Conservation (phyloP, 164 flowering plant genomes). For the Annona squamosa region DNA sequence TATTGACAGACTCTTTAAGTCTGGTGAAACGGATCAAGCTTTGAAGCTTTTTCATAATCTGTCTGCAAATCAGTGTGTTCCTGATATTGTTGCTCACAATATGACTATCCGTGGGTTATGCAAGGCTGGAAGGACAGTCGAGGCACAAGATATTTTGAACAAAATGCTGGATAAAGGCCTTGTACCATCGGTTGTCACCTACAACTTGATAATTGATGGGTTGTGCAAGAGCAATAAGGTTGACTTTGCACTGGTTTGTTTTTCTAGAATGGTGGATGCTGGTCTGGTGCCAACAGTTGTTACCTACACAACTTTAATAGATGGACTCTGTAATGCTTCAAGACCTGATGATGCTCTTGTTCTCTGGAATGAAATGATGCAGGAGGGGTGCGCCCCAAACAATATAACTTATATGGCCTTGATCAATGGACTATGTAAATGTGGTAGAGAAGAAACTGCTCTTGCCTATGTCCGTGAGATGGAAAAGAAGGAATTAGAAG, state of each 20-base stretch:
- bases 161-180: conserved; percentile 58
- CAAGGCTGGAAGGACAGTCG: conserved; percentile 45
- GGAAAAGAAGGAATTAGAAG: conserved; percentile 51
- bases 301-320: conserved; percentile 70
- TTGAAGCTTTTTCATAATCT: conserved; percentile 48
- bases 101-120: conserved; percentile 64
- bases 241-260: conserved; percentile 46
- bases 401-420: conserved; percentile 66
- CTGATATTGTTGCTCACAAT: conserved; percentile 80
- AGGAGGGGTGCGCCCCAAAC: conserved; percentile 54
- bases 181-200: conserved; percentile 72
- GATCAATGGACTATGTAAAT: conserved; percentile 74
- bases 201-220: conserved; percentile 67
- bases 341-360: conserved; percentile 57
- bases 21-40: conserved; percentile 46
- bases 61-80: conserved; percentile 41
- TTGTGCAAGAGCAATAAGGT: conserved; percentile 59
- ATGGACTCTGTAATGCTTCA: conserved; percentile 64
- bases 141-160: conserved; percentile 46
- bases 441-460: conserved; percentile 42
- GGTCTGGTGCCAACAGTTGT: conserved; percentile 56
- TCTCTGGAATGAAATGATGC: conserved; percentile 63
- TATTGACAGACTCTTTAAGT: conserved; percentile 48
- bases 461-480: conserved; percentile 45
- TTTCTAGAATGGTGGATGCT: conserved; percentile 46